Base-by-base conservation (phyloP, 306 rosid genomes). In the Cucurbita ficifolia region DNA sequence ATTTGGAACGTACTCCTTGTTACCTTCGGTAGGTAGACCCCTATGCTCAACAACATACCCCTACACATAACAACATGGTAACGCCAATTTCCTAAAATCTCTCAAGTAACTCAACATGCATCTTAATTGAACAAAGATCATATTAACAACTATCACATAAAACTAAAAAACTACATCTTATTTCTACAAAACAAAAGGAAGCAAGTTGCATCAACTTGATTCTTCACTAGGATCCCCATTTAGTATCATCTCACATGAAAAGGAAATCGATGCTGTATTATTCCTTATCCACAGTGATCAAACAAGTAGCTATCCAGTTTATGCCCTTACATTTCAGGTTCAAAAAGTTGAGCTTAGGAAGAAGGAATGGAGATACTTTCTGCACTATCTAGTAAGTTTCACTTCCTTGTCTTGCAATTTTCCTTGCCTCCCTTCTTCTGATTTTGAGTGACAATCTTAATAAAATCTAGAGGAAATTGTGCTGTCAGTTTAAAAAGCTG, bases 331-430 rank as follows among this genome's bases (percentile, higher is more conserved):
- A n/a, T 57, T 70, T 38, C 79, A 95, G 99, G 96, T 95, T 64
- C 99, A 91, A 81, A 91, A 82, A 64, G 86, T 94, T 22, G 99
- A 95, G 85, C 80, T 81, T 50, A 82, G 88, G 85, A 87, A 95
- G 72, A 88, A 87, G 10, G 95, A 89, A 70, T 89, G 97, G 96
- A 95, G 78, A 85, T 95, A 89, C 88, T 95, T 87, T 79, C 96
- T 95, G 77, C 99, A 95, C 87, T 95, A 95, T 80, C 97, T 91
- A 43, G 99, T 95, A 83, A 85, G 99, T 87, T 78, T 40, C 73
- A 70, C 52, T 45, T 49, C 60, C 63, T 58, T 75, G 40, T 76
- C 42, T 69, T 55, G 70, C 64, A 5, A 38, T 11, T 9, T 18
- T 74, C 42, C 39, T 49, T 60, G 7, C 29, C 35, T 7, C 10